A percentile compares a stretch with the other conserved stretches of the same genome.
Evolutionary conservation across 768 basidiomycete species (phyloP).

Genomic region (Scleroderma bovista): DNA sequence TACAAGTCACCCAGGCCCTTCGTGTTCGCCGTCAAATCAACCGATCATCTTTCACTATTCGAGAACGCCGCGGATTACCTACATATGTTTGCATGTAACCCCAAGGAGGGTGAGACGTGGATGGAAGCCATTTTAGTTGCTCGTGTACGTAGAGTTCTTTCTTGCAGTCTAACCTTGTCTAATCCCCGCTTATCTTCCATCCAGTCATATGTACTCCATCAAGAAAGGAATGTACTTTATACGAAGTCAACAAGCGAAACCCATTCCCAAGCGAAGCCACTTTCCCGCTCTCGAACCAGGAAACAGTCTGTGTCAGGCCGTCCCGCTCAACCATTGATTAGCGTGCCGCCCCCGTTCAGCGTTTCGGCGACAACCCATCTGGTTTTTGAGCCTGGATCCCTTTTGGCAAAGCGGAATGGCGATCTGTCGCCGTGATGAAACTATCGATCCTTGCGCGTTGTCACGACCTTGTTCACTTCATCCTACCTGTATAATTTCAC

Average conservation of each 20-base stretch:
- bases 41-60: slow-evolving; percentile 80
- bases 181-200: slow-evolving; percentile 8
- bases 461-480: no score
- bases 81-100: slow-evolving; percentile 77
- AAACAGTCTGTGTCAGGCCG: slow-evolving; percentile 30
- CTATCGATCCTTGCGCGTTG: background rate
- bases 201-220: slow-evolving; percentile 79
- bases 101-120: slow-evolving; percentile 72
- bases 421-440: slow-evolving; percentile 6
- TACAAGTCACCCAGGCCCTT: slow-evolving; percentile 83
- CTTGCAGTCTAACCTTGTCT: background rate
- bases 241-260: slow-evolving; percentile 20
- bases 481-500: background rate
- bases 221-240: slow-evolving; percentile 64
- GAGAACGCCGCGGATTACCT: slow-evolving; percentile 86
- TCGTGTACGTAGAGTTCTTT: slow-evolving; percentile 47
- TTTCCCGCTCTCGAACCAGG: slow-evolving; percentile 34
- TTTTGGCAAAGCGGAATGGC: slow-evolving; percentile 53
- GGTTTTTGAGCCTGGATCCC: slow-evolving; percentile 72
- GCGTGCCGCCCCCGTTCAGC: slow-evolving; percentile 38
- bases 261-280: slow-evolving; percentile 25
- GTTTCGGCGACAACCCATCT: slow-evolving; percentile 29
- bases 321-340: slow-evolving; percentile 45
- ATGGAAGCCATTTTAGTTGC: slow-evolving; percentile 76
- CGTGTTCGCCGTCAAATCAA: slow-evolving; percentile 83